Percentiles rank a stretch among this genome's conserved stretches.
These are phyloP conservation scores for Mucor saturninus DNA, from an alignment of 371 early-diverging fungal species.

Conservation along the genomic window DNA sequence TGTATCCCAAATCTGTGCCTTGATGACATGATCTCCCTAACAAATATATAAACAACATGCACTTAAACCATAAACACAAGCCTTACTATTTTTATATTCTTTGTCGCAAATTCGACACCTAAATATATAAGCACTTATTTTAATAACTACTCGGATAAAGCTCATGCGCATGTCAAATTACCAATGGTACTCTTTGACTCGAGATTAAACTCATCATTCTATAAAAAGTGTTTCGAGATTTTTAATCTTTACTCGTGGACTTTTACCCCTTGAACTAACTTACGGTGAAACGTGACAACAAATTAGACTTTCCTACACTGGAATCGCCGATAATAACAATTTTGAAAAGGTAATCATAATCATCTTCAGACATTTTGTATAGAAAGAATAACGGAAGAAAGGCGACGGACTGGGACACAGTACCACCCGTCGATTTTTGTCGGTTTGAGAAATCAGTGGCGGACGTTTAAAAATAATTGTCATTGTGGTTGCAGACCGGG, in stretches of 20 bases:
- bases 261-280: slow-evolving; percentile 1
- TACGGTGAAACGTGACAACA: slow-evolving; percentile 50
- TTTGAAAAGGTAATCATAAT: slow-evolving; percentile 58
- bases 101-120: slow-evolving; percentile 61
- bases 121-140: slow-evolving; percentile 83
- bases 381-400: too few species aligned
- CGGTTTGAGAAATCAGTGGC: too few species aligned
- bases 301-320: slow-evolving; percentile 53
- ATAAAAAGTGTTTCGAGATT: background rate
- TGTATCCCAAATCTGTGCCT: slow-evolving; percentile 93
- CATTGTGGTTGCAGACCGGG: too few species aligned
- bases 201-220: slow-evolving; percentile 94
- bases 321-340: slow-evolving; percentile 54
- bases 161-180: slow-evolving; percentile 36
- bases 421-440: too few species aligned
- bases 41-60: background rate
- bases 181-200: slow-evolving; percentile 99
- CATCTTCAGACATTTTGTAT: slow-evolving; percentile 35
- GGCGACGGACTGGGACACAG: too few species aligned
- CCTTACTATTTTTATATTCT: slow-evolving; percentile 48
- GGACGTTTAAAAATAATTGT: too few species aligned
- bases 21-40: slow-evolving; percentile 53
- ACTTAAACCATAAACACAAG: slow-evolving; percentile 34
- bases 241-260: background rate
- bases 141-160: slow-evolving; percentile 89